phyloP scores from a whole-genome alignment of 306 rosid species.

The Cajanus cajan region DNA sequence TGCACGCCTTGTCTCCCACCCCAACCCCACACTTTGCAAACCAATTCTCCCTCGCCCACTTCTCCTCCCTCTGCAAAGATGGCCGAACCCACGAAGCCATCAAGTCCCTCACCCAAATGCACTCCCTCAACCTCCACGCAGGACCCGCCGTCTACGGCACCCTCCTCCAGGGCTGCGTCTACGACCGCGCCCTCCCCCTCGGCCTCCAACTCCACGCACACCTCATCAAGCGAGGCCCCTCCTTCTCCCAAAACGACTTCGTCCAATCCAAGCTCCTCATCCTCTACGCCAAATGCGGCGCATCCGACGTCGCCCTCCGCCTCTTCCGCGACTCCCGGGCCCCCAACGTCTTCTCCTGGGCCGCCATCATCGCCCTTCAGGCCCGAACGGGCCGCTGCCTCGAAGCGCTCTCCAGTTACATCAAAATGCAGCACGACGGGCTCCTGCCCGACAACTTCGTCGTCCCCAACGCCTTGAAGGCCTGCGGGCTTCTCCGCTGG shows the following conservation, averaged over 20 bases:
- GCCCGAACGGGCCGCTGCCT: conserved; percentile 48
- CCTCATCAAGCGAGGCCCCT: conserved; percentile 54
- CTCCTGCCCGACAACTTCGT: conserved; percentile 71
- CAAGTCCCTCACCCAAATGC: conserved; percentile 42
- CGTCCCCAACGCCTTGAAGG: conserved; percentile 77
- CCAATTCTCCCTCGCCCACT: too few relatives aligned
- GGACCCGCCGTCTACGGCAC: conserved; percentile 64
- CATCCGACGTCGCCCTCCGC: conserved; percentile 35
- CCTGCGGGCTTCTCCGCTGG: conserved; percentile 66
- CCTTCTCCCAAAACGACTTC: conserved; percentile 42
- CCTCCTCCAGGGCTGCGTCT: conserved; percentile 80
- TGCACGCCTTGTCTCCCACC: too few relatives aligned
- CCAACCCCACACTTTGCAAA: too few relatives aligned
- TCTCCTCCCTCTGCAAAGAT: conserved; percentile 62
- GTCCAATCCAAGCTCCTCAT: conserved; percentile 66
- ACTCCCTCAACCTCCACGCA: conserved; percentile 2
- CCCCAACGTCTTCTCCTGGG: conserved; percentile 76
- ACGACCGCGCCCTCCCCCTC: conserved; percentile 54
- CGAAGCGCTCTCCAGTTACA: conserved; percentile 53
- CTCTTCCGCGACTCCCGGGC: conserved; percentile 41
- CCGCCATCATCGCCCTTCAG: conserved; percentile 68
- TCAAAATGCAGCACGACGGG: conserved; percentile 58
- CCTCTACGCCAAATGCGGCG: conserved; percentile 70
- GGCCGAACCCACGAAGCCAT: conserved; percentile 52
- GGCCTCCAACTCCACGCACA: conserved; percentile 77